Evolutionary conservation across 2,329 filamentous ascomycete genomes (phyloP).

Genomic region (Hypoxylon sp.): DNA sequence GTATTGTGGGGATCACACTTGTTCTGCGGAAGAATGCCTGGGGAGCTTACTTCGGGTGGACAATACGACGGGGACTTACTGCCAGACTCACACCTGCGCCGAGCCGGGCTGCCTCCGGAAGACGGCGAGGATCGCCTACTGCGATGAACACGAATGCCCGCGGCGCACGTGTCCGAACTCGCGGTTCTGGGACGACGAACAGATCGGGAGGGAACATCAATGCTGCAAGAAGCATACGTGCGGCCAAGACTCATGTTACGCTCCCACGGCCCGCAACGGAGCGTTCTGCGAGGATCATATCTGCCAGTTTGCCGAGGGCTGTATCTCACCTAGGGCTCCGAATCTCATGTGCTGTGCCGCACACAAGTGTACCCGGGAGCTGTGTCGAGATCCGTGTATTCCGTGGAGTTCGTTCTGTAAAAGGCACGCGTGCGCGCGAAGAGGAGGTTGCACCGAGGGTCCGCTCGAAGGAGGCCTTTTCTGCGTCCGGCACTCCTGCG

Average conservation of each 20-base stretch:
- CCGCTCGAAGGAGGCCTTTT: conserved; percentile 27
- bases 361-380: conserved; percentile 24
- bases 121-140: conserved; percentile 23
- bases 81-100: conserved; percentile 31
- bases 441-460: conserved; percentile 26
- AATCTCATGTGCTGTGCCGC: conserved; percentile 22
- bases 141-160: conserved; percentile 32
- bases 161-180: conserved; percentile 33
- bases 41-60: conserved; percentile 14
- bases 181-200: conserved; percentile 32
- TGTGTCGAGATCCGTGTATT: conserved; percentile 23
- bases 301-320: conserved; percentile 32
- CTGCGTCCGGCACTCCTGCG: conserved; percentile 30
- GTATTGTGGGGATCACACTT: conserved; percentile 37
- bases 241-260: conserved; percentile 24
- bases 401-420: conserved; percentile 31
- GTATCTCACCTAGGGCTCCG: conserved; percentile 16
- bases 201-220: conserved; percentile 22
- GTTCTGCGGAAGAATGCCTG: conserved; percentile 24
- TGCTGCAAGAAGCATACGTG: conserved; percentile 39
- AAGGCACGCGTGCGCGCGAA: conserved; percentile 25
- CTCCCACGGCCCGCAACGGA: conserved; percentile 19
- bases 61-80: conserved; percentile 15
- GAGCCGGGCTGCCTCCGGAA: conserved; percentile 21
- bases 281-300: conserved; percentile 35